Evolutionary conservation across 1,139 yeast species (phyloP).

Genomic region (Nakaseomyces uthaithaninus): DNA sequence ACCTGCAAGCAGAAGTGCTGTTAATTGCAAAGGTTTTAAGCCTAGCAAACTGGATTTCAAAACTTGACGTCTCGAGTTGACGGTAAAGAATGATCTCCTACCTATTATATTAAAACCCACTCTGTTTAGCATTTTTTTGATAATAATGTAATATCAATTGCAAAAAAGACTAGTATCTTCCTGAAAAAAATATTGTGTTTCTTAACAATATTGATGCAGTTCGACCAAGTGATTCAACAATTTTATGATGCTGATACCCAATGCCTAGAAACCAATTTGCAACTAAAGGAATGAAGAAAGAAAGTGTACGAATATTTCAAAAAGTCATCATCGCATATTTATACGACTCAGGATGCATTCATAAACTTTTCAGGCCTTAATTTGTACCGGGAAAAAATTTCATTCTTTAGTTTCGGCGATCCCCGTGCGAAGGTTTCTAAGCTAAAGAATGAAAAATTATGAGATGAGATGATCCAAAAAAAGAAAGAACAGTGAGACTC

Average conservation of each 20-base stretch:
- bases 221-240: too few species aligned
- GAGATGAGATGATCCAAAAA: background rate
- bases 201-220: too few species aligned
- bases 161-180: too few species aligned
- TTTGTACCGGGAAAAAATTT: too few species aligned
- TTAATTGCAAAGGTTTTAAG: conserved; percentile 21
- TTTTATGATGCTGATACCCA: too few species aligned
- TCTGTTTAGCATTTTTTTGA: conserved; percentile 13
- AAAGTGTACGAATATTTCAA: too few species aligned
- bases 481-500: too few species aligned
- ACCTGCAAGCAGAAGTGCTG: conserved; percentile 34
- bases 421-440: background rate
- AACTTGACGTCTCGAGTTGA: conserved; percentile 11
- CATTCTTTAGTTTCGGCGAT: conserved; percentile 3
- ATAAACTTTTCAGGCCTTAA: background rate
- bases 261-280: background rate
- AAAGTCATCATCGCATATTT: conserved; percentile 3
- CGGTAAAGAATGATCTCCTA: conserved; percentile 13
- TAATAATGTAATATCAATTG: too few species aligned
- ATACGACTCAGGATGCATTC: background rate
- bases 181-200: too few species aligned
- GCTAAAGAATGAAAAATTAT: background rate
- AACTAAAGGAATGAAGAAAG: too few species aligned
- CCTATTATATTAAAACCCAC: conserved; percentile 11
- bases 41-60: conserved; percentile 22